phyloP scores from a whole-genome alignment of 495 filamentous ascomycete species.

The Aspergillus mulundensis region DNA sequence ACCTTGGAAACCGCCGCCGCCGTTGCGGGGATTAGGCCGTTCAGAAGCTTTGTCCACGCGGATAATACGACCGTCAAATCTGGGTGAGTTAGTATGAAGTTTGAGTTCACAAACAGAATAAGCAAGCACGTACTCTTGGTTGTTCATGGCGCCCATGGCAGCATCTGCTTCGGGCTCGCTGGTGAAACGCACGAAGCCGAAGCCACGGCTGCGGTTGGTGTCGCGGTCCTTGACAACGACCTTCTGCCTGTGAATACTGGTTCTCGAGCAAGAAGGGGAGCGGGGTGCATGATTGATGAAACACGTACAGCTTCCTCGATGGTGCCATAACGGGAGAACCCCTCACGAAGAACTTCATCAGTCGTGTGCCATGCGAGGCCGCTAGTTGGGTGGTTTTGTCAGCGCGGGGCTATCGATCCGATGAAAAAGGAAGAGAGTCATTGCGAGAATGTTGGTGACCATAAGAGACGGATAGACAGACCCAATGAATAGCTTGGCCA shows the following conservation, averaged over 20 bases:
- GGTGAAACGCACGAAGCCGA: conserved; percentile 90
- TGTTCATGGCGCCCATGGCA: conserved; percentile 85
- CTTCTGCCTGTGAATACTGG: conserved; percentile 40
- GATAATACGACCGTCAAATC: conserved; percentile 93
- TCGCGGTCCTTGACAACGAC: conserved; percentile 97
- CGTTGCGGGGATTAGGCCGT: conserved; percentile 43
- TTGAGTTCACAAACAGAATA: no score
- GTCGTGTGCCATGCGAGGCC: conserved; percentile 98
- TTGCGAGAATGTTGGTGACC: conserved; percentile 7
- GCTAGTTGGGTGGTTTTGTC: conserved; percentile 39
- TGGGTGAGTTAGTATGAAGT: conserved; percentile 27
- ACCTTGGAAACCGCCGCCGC: conserved; percentile 43
- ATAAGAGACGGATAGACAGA: conserved; percentile 29
- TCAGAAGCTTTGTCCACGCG: conserved; percentile 96
- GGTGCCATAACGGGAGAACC: conserved; percentile 83
- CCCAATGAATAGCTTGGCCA: conserved; percentile 93
- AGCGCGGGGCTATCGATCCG: conserved; percentile 20
- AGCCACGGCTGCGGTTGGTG: conserved; percentile 91
- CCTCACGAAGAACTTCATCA: conserved; percentile 71
- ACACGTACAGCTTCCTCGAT: conserved; percentile 81
- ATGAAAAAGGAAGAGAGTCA: conserved; percentile 22
- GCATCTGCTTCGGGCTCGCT: conserved; percentile 76
- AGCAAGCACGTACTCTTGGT: conserved; percentile 67
- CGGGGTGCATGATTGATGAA: background rate
- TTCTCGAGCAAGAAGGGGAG: background rate